Evolutionary conservation across 495 filamentous ascomycete species (phyloP), one percentile per base, ranked within the genome.

Genomic region (Tuber borchii): DNA sequence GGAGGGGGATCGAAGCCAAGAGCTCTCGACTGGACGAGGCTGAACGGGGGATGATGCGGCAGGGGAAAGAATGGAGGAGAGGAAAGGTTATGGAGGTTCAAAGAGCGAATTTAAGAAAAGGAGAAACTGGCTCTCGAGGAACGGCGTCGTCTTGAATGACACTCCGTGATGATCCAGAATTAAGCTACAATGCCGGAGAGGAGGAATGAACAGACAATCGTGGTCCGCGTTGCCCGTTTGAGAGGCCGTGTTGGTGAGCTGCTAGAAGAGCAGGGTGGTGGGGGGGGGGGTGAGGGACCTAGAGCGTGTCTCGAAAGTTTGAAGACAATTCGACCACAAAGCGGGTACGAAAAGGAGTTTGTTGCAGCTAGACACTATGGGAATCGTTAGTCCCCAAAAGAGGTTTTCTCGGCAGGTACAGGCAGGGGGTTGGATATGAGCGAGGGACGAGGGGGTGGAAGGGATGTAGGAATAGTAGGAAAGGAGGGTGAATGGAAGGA

Each of bases 31-130:
- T 69, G 43, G 76, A 75, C 69, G 48, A 56, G 75, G 51, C 65
- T 79, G 56, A 71, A 76, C 73, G 72, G 73, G 48, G 75, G 79
- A 39, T 56, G 74, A 70, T 75, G 71, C 71, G 70, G 73, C 70
- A 73, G 73, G 71, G 56, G 71, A 71, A 56, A 71, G 37, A 43
- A n/a, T 26, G 65, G 37, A 72, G 65, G 48, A 69, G 75, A 19
- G 10, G 40, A 20, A 65, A 69, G 74, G 82, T 88, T 88, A 90
- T 73, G 88, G 88, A 74, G 88, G 88, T 82, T 87, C 86, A 83
- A 87, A 87, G 80, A 88, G 85, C 75, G 86, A 84, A 79, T 87
- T 86, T 75, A 89, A 86, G 82, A 88, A 88, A 81, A 86, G 84
- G 80, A 87, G 86, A 80, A 86, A 87, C 81, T 84, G 85, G 71